A percentile compares a stretch with the other conserved stretches of the same genome.
These are phyloP conservation scores for Metschnikowia gruessii DNA, from an alignment of 805 yeast genomes.

Conservation along the genomic window DNA sequence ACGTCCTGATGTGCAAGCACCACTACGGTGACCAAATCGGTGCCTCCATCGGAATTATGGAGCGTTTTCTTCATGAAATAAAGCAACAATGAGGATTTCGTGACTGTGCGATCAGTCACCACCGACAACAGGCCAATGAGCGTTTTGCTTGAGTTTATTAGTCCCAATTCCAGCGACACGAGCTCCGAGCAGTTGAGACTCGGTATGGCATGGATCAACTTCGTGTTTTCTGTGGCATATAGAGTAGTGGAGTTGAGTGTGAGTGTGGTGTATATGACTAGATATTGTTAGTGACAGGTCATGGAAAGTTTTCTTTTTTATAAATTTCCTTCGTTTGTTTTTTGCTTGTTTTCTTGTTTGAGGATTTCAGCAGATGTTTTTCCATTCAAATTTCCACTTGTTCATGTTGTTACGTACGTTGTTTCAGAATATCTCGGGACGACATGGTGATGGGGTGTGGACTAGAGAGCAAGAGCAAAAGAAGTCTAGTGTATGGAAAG, in stretches of 20 bases:
- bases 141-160: conserved; percentile 47
- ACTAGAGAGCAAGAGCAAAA: not conserved
- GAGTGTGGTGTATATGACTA: conserved; percentile 48
- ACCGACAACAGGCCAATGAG: conserved; percentile 39
- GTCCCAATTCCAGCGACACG: conserved; percentile 52
- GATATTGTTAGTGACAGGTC: not conserved
- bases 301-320: too few relatives aligned
- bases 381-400: too few relatives aligned
- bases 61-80: conserved; percentile 49
- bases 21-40: conserved; percentile 52
- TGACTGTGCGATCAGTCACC: conserved; percentile 23
- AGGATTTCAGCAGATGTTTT: too few relatives aligned
- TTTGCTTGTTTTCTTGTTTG: too few relatives aligned
- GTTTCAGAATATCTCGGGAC: conserved; percentile 12
- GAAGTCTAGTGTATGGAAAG: conserved; percentile 3
- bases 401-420: conserved; percentile 11
- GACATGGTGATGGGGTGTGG: conserved; percentile 1
- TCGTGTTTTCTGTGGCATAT: conserved; percentile 53
- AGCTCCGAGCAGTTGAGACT: conserved; percentile 52
- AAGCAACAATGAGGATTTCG: conserved; percentile 33
- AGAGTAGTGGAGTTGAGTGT: conserved; percentile 57
- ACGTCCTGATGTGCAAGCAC: conserved; percentile 45
- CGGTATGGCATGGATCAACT: conserved; percentile 38
- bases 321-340: too few relatives aligned
- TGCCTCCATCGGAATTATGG: conserved; percentile 41